phyloP scores from a whole-genome alignment of 2,329 filamentous ascomycete genomes.

The Zasmidium angulare region DNA sequence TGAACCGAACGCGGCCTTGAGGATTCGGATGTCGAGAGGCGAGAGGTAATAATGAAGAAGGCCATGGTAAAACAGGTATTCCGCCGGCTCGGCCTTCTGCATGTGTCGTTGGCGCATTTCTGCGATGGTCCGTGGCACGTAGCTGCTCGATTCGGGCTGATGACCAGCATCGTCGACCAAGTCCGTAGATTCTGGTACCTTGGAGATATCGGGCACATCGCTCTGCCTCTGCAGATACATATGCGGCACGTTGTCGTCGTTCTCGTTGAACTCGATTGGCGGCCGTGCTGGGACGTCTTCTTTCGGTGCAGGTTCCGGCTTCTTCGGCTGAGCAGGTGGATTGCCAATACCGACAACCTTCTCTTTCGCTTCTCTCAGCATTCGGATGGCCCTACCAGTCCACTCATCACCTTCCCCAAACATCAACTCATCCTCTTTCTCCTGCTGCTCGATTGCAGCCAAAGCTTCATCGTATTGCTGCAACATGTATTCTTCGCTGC shows the following conservation, averaged over 20 bases:
- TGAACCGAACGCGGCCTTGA: slow-evolving; percentile 83
- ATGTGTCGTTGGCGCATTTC: slow-evolving; percentile 47
- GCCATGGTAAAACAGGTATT: slow-evolving; percentile 86
- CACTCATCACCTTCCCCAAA: slow-evolving; percentile 93
- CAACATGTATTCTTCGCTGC: slow-evolving; percentile 82
- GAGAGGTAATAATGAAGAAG: slow-evolving; percentile 87
- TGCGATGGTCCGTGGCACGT: slow-evolving; percentile 44
- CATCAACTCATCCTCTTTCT: slow-evolving; percentile 84
- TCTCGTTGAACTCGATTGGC: slow-evolving; percentile 48
- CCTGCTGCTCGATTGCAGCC: slow-evolving; percentile 69
- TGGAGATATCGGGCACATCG: slow-evolving; percentile 7
- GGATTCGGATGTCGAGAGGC: slow-evolving; percentile 84
- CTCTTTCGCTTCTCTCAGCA: slow-evolving; percentile 73
- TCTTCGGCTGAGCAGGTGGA: slow-evolving; percentile 55
- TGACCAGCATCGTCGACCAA: slow-evolving; percentile 30
- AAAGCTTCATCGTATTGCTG: slow-evolving; percentile 80
- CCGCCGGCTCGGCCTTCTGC: slow-evolving; percentile 47
- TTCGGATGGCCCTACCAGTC: slow-evolving; percentile 78
- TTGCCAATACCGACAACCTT: slow-evolving; percentile 68
- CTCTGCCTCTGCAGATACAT: slow-evolving; percentile 46
- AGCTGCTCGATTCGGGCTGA: slow-evolving; percentile 27
- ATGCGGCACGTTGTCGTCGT: slow-evolving; percentile 48
- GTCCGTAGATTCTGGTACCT: slow-evolving; percentile 10
- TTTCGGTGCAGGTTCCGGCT: slow-evolving; percentile 39
- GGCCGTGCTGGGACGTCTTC: slow-evolving; percentile 39